Conservation (phyloP, 192 early-diverging fungal genomes). For the Podila horticola region DNA sequence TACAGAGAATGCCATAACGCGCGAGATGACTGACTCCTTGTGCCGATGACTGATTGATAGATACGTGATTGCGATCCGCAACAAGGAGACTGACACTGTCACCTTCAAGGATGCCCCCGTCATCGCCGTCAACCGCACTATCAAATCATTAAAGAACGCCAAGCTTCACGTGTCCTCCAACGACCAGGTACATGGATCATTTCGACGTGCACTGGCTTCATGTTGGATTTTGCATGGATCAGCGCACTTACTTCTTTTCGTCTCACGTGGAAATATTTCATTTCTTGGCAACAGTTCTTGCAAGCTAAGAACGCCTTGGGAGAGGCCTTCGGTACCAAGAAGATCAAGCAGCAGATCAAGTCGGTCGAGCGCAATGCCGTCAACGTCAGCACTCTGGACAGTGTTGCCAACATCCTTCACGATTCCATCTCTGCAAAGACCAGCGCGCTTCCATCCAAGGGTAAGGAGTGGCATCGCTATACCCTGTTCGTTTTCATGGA, state of each 20-base stretch:
- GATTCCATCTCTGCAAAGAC: conserved; percentile 75
- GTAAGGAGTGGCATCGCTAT: conserved; percentile 21
- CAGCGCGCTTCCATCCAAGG: conserved; percentile 68
- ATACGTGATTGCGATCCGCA: conserved; percentile 86
- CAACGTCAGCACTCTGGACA: conserved; percentile 73
- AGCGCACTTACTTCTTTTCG: not conserved
- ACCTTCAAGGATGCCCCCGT: conserved; percentile 74
- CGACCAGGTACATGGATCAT: conserved; percentile 27
- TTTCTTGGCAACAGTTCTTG: conserved; percentile 55
- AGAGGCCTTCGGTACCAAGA: conserved; percentile 94
- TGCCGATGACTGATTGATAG: conserved; percentile 24
- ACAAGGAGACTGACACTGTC: conserved; percentile 75
- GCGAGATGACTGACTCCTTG: too few relatives aligned
- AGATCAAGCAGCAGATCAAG: conserved; percentile 82
- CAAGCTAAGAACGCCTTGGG: conserved; percentile 83
- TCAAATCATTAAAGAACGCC: conserved; percentile 72
- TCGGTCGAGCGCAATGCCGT: conserved; percentile 90
- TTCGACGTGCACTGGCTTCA: not conserved
- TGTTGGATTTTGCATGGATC: not conserved
- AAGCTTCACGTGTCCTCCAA: conserved; percentile 10
- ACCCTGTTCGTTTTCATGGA: not conserved
- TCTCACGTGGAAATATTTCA: not conserved
- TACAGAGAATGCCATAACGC: too few relatives aligned
- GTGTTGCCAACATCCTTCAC: conserved; percentile 72
- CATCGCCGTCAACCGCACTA: conserved; percentile 71